Evolutionary conservation across 2,329 filamentous ascomycete species (phyloP).

Genomic region (Cyclaneusma minus): DNA sequence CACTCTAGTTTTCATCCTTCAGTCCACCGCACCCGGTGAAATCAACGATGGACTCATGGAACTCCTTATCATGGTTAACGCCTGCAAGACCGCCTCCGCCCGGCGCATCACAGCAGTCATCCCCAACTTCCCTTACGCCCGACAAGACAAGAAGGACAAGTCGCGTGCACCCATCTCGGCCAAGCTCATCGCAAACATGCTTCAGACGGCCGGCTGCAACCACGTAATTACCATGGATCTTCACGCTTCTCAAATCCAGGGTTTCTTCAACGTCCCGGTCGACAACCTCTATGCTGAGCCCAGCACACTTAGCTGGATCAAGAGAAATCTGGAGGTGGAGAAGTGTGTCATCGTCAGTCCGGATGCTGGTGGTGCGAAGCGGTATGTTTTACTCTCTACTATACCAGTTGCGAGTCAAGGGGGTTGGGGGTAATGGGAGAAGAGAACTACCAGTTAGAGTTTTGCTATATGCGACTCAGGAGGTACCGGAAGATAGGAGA

Average conservation of each 20-base stretch:
- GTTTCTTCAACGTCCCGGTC: constrained; percentile 75
- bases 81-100: constrained; percentile 73
- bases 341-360: constrained; percentile 91
- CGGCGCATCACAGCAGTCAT: constrained; percentile 90
- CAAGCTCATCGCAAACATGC: constrained; percentile 93
- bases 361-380: constrained; percentile 87
- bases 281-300: constrained; percentile 86
- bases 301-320: constrained; percentile 80
- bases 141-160: constrained; percentile 96
- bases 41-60: constrained; percentile 99
- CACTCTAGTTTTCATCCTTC: constrained; percentile 70
- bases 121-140: constrained; percentile 90
- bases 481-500: background rate
- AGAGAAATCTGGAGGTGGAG: constrained; percentile 64
- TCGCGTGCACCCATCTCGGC: constrained; percentile 92
- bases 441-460: background rate
- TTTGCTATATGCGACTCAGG: background rate
- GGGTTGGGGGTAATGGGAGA: constrained; percentile 1
- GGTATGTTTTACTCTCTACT: constrained; percentile 27
- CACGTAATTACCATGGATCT: constrained; percentile 94
- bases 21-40: constrained; percentile 87
- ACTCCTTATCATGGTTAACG: constrained; percentile 94
- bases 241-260: constrained; percentile 85
- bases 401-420: constrained; percentile 1
- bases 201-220: constrained; percentile 85